Base-by-base conservation (phyloP, 495 filamentous ascomycete genomes). In the Podospora fimiseda region DNA sequence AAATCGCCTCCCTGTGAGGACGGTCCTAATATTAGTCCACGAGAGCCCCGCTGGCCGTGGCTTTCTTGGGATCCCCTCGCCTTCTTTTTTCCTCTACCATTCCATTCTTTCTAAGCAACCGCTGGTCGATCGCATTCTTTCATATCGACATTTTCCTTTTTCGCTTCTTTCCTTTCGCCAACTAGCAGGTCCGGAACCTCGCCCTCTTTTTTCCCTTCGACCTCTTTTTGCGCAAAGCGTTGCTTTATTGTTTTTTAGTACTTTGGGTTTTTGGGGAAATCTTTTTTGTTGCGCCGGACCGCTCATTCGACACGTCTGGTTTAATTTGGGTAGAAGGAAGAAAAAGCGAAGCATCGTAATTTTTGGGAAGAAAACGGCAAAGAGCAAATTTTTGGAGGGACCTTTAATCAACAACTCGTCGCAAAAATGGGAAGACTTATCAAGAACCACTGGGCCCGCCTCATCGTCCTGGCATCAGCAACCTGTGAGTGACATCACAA, bases 401-500 rank as follows among this genome's bases (percentile, higher is more conserved):
- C n/a, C 23, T 50, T 36, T 39, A 48, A 6, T 11, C 18, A 39
- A 43, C 43, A 38, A 18, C 48, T 51, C 50, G 40, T 55, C 47
- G 58, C 37, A 68, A 78, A 63, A 61, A 98, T 98, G 93, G 93
- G 93, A 68, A 89, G 83, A 64, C 83, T 98, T 57, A 98, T 98
- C 75, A 97, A 96, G 76, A 97, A 97, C 76, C 93, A 98, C 75
- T 95, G 91, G 88, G 94, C 88, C 47, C 83, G 93, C 45, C 83
- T 96, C 59, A 90, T 96, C 63, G 80, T 93, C 69, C 78, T 97
- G 60, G 87, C 89, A 1, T 86, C 93, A 4, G 84, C 88, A 67
- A 70, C 74, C 41, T 96, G 88, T 95, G 84, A 8, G 88, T 82
- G 24, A n/a, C 40, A 8, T 14, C 5, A 14, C n/a, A 20, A 38